phyloP scores from a whole-genome alignment of 805 yeast species.

The Starmerella ratchasimensis region DNA sequence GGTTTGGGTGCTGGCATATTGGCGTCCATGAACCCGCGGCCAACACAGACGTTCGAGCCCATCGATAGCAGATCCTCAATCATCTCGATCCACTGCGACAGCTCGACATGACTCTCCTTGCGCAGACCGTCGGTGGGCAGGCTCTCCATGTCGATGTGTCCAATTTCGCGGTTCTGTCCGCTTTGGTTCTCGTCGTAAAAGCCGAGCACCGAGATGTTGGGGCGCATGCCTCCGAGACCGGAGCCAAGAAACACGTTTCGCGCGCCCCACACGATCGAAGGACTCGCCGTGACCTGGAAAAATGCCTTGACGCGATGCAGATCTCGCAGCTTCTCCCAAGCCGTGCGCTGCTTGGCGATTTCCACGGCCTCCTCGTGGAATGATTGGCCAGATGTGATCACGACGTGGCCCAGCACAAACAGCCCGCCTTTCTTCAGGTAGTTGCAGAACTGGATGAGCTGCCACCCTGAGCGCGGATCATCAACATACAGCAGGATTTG shows the following conservation, averaged over 20 bases:
- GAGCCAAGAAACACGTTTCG: constrained; percentile 83
- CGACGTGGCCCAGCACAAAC: constrained; percentile 83
- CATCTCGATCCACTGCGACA: constrained; percentile 80
- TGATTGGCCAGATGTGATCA: constrained; percentile 33
- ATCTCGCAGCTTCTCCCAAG: constrained; percentile 79
- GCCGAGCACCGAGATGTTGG: constrained; percentile 86
- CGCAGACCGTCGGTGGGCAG: constrained; percentile 73
- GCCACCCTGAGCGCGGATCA: constrained; percentile 87
- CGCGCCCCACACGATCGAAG: constrained; percentile 86
- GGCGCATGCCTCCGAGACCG: constrained; percentile 97
- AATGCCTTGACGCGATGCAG: constrained; percentile 72
- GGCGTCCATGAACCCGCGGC: constrained; percentile 66
- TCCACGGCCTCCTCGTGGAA: constrained; percentile 57
- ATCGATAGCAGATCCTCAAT: constrained; percentile 79
- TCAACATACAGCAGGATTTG: constrained; percentile 81
- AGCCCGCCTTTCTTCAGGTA: constrained; percentile 91
- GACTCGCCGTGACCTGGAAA: constrained; percentile 82
- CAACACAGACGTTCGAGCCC: constrained; percentile 87
- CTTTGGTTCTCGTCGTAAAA: constrained; percentile 48
- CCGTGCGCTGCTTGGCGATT: constrained; percentile 53
- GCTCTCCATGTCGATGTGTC: constrained; percentile 27
- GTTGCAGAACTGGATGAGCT: constrained; percentile 80
- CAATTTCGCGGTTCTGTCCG: constrained; percentile 18
- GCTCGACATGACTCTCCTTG: constrained; percentile 51
- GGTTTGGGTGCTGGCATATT: constrained; percentile 39